Percentiles rank a stretch among this genome's conserved stretches.
These are phyloP conservation scores for Hanseniaspora taiwanica DNA, from an alignment of 805 yeast species.

Conservation along the genomic window DNA sequence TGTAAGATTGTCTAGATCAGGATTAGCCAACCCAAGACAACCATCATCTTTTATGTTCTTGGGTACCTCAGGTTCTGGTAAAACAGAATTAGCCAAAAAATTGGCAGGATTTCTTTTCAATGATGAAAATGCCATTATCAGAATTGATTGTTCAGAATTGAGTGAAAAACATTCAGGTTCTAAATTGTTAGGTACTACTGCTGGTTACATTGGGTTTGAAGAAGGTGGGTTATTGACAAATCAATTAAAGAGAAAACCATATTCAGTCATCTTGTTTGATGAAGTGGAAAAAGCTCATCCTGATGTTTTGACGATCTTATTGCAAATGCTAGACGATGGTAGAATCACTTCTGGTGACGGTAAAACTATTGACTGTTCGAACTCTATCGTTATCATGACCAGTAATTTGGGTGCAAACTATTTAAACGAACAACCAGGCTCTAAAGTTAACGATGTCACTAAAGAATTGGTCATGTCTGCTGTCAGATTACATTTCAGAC, in stretches of 20 bases:
- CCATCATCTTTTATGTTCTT: slow-evolving; percentile 92
- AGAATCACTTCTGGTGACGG: slow-evolving; percentile 91
- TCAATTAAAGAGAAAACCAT: slow-evolving; percentile 81
- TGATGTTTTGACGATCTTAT: slow-evolving; percentile 80
- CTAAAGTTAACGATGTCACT: slow-evolving; percentile 55
- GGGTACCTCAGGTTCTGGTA: slow-evolving; percentile 96
- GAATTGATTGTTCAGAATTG: slow-evolving; percentile 95
- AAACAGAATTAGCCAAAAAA: slow-evolving; percentile 94
- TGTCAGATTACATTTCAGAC: slow-evolving; percentile 84
- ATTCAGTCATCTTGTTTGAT: slow-evolving; percentile 90
- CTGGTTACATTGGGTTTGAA: slow-evolving; percentile 93
- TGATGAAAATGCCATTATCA: slow-evolving; percentile 91
- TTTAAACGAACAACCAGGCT: slow-evolving; percentile 51
- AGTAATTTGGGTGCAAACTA: slow-evolving; percentile 93
- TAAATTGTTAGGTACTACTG: slow-evolving; percentile 91
- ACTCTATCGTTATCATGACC: slow-evolving; percentile 88
- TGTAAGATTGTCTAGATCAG: slow-evolving; percentile 83
- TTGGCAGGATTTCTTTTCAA: slow-evolving; percentile 92
- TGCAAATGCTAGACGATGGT: slow-evolving; percentile 94
- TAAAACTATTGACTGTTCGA: slow-evolving; percentile 83
- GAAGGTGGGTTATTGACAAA: slow-evolving; percentile 96
- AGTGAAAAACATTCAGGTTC: slow-evolving; percentile 93
- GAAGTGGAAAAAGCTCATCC: slow-evolving; percentile 99
- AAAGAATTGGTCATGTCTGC: slow-evolving; percentile 70
- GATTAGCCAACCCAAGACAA: slow-evolving; percentile 89